Evolutionary conservation across 2,329 filamentous ascomycete species (phyloP), one percentile per base, ranked within the genome.

Genomic region (Fonsecaea nubica): DNA sequence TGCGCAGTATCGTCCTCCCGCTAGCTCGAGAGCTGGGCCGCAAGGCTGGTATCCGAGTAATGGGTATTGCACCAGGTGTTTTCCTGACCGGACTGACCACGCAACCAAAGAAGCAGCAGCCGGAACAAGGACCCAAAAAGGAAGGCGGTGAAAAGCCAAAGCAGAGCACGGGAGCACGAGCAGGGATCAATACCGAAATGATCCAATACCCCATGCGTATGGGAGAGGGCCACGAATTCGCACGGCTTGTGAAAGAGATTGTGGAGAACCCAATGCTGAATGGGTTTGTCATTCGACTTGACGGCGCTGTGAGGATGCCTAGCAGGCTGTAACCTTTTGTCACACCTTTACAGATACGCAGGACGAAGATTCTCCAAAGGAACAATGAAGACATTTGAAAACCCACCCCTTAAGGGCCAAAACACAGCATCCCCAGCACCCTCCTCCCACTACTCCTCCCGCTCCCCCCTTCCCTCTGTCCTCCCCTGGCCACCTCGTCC

Each of bases 241-340:
- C 72, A 12, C 58, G 68, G 13, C 68, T 74, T 10, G 71, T 73
- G 33, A 56, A 71, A 45, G 71, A 70, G 55, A 73, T 73, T 36
- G 56, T 73, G n/a, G 69, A 70, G 48, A 74, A 74, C 60, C 66
- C 67, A n/a, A 74, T 74, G 72, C 58, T 74, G 50, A 74, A 74
- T 64, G 72, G 72, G 32, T 63, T 58, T 38, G 71, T 73, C 18
- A 68, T 73, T 52, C 56, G 72, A 40, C 61, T 74, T 42, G 72
- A 74, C 62, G 72, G 72, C 18, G 72, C 67, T 0, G 72, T 71
- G 18, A 69, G 72, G 42, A 70, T 74, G 66, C 72, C 72, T n/a
- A 74, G 69, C 50, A 50, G 72, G 30, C 59, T 74, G 36, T 74
- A 48, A 63, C 15, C 45, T 7, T 50, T 21, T 50, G n/a, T 48